phyloP scores from a whole-genome alignment of 345 rosid genomes.

The Salix udensis region DNA sequence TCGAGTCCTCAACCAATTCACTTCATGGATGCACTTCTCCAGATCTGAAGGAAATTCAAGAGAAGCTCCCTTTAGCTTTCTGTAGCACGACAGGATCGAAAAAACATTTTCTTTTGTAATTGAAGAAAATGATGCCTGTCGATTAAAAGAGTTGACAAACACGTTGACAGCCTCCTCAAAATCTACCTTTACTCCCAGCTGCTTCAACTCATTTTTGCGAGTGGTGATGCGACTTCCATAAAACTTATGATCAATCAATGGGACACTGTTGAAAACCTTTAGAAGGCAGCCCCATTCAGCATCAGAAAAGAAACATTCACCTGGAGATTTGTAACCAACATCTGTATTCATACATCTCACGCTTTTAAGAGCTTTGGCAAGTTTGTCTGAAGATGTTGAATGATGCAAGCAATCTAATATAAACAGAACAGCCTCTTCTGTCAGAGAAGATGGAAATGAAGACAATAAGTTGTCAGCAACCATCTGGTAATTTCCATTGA shows the following conservation, averaged over 20 bases:
- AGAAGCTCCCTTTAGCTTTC: slow-evolving; percentile 22
- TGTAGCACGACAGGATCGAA: slow-evolving; percentile 48
- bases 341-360: slow-evolving; percentile 47
- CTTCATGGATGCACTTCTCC: slow-evolving; percentile 30
- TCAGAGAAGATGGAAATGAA: slow-evolving; percentile 4
- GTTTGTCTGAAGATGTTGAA: neutral
- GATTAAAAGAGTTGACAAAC: slow-evolving; percentile 37
- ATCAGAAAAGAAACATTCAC: slow-evolving; percentile 52
- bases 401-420: slow-evolving; percentile 36
- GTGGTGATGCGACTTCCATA: slow-evolving; percentile 31
- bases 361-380: slow-evolving; percentile 23
- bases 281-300: slow-evolving; percentile 55
- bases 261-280: slow-evolving; percentile 40
- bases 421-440: slow-evolving; percentile 44
- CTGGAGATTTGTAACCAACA: slow-evolving; percentile 42
- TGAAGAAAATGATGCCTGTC: slow-evolving; percentile 23
- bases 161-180: slow-evolving; percentile 41
- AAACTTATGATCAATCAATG: slow-evolving; percentile 36
- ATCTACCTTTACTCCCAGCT: slow-evolving; percentile 43
- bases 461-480: slow-evolving; percentile 33
- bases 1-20: slow-evolving; percentile 52
- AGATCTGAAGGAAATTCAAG: slow-evolving; percentile 27
- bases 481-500: slow-evolving; percentile 26
- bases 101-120: slow-evolving; percentile 30
- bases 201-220: slow-evolving; percentile 39